Evolutionary conservation across 805 yeast species (phyloP).

Genomic region (Kuraishia hungarica): DNA sequence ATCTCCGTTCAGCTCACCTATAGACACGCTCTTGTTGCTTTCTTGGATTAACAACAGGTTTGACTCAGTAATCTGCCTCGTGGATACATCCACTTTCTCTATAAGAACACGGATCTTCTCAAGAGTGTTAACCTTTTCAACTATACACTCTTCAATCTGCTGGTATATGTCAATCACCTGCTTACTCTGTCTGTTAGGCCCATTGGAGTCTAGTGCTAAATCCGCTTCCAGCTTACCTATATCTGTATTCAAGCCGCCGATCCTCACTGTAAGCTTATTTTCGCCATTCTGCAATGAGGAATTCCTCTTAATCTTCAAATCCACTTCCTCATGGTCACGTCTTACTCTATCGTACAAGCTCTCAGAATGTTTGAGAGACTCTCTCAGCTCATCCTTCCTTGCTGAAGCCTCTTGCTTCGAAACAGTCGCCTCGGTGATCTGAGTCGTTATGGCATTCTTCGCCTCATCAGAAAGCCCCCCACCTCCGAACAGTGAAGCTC

Average conservation of each 20-base stretch:
- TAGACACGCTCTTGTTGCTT: constrained; percentile 25
- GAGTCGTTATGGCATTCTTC: constrained; percentile 3
- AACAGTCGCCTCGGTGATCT: not conserved
- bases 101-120: constrained; percentile 13
- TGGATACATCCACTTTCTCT: constrained; percentile 15
- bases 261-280: constrained; percentile 25
- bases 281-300: not conserved
- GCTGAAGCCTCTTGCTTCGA: constrained; percentile 2
- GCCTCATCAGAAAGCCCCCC: constrained; percentile 23
- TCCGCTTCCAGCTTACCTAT: constrained; percentile 1
- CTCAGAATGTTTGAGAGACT: constrained; percentile 2
- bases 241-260: constrained; percentile 29
- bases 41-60: constrained; percentile 27
- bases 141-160: constrained; percentile 13
- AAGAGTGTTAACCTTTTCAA: constrained; percentile 16
- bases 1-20: constrained; percentile 18
- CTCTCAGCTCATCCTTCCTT: constrained; percentile 1
- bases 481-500: constrained; percentile 20
- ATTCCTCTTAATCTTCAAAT: constrained; percentile 2
- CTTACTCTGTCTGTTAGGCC: not conserved
- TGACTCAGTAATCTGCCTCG: constrained; percentile 16
- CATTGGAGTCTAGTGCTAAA: not conserved
- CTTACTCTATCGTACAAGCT: constrained; percentile 9
- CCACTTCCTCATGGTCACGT: constrained; percentile 6
- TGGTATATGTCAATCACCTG: constrained; percentile 18